These are phyloP conservation scores for Drechslerella coelobrocha DNA, from an alignment of 2,329 filamentous ascomycete genomes.

Conservation along the genomic window DNA sequence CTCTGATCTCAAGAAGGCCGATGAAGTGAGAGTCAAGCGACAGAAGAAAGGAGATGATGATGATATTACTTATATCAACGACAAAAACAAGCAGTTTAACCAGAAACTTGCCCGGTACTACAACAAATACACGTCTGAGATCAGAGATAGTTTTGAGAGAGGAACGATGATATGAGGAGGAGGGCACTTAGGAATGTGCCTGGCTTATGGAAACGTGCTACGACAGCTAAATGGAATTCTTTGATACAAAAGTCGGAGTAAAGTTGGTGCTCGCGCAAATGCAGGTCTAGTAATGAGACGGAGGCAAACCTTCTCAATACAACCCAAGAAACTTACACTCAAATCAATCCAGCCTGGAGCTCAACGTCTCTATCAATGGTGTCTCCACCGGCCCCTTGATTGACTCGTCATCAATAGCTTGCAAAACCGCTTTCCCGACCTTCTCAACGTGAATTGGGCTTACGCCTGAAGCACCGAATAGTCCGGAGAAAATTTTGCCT, in stretches of 20 bases:
- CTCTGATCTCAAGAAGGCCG: slow-evolving; percentile 82
- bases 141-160: slow-evolving; percentile 94
- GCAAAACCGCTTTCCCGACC: slow-evolving; percentile 87
- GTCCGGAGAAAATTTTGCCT: slow-evolving; percentile 72
- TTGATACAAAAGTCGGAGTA: slow-evolving; percentile 16
- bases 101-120: slow-evolving; percentile 95
- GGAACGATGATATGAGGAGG: slow-evolving; percentile 85
- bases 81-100: slow-evolving; percentile 99
- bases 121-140: slow-evolving; percentile 97
- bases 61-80: slow-evolving; percentile 98
- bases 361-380: slow-evolving; percentile 71
- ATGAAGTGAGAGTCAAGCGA: slow-evolving; percentile 85
- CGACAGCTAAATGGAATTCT: slow-evolving; percentile 28
- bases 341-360: slow-evolving; percentile 22
- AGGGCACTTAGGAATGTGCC: not conserved
- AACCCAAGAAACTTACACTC: not conserved
- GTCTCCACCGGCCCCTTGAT: slow-evolving; percentile 79
- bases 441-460: slow-evolving; percentile 88
- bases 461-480: slow-evolving; percentile 81
- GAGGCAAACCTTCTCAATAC: not conserved
- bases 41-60: slow-evolving; percentile 79
- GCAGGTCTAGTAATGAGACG: too few relatives aligned
- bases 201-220: slow-evolving; percentile 28
- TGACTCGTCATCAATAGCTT: slow-evolving; percentile 77
- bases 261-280: too few relatives aligned